Conservation (phyloP, 441 rosid species). For the Metrosideros polymorpha region DNA sequence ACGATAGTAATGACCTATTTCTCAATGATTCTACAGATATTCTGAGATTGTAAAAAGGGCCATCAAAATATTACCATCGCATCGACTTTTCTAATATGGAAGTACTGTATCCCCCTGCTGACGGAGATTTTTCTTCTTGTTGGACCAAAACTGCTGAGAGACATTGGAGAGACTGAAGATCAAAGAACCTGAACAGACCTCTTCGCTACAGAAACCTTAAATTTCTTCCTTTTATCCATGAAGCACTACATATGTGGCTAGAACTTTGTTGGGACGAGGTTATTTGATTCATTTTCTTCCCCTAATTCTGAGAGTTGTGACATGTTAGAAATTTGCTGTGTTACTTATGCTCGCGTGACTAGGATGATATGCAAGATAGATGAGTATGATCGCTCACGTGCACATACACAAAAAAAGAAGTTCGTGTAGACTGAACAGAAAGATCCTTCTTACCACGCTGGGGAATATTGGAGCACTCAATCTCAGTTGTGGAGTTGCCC, state of each 20-base stretch:
- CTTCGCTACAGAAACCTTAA: not conserved
- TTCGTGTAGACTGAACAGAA: not conserved
- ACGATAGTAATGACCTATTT: not conserved
- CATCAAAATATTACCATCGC: not conserved
- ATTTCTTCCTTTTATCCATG: not conserved
- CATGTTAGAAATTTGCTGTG: not conserved
- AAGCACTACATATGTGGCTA: not conserved
- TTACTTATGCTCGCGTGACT: not conserved
- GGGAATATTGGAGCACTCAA: slow-evolving; percentile 27
- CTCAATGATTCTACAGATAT: not conserved
- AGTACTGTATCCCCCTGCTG: not conserved
- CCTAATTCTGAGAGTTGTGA: not conserved
- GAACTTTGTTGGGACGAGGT: not conserved
- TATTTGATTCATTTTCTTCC: not conserved
- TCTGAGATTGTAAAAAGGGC: not conserved
- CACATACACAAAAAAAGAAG: not conserved
- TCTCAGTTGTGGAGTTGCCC: slow-evolving; percentile 27
- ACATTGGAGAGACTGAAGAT: not conserved
- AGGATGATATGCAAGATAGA: not conserved
- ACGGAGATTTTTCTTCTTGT: not conserved
- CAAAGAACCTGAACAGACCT: not conserved
- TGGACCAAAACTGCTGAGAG: not conserved
- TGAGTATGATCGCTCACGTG: not conserved
- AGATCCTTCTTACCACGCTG: slow-evolving; percentile 27
- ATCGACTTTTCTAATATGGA: not conserved